Evolutionary conservation across 2,329 filamentous ascomycete species (phyloP).

Genomic region (Sphaerulina musiva): DNA sequence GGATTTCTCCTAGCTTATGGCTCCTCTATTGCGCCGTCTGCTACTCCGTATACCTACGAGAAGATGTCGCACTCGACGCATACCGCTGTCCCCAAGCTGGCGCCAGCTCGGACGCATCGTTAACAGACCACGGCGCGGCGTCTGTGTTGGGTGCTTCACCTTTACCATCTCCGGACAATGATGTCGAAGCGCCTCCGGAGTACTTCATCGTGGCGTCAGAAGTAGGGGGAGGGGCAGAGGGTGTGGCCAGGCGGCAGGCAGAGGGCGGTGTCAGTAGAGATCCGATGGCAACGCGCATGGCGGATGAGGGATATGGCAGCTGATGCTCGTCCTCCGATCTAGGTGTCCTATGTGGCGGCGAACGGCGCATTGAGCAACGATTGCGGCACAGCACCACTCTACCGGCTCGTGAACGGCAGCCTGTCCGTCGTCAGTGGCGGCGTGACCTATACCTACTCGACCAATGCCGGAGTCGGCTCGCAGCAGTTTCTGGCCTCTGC

Average conservation of each 20-base stretch:
- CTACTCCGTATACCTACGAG: background rate
- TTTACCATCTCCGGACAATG: background rate
- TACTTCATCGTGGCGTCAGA: background rate
- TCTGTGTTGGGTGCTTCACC: background rate
- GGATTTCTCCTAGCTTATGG: background rate
- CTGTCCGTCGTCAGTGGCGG: background rate
- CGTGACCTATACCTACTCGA: slow-evolving; percentile 6
- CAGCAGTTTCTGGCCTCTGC: slow-evolving; percentile 3
- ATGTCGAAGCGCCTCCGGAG: background rate
- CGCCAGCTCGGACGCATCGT: background rate
- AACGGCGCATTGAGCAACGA: slow-evolving; percentile 5
- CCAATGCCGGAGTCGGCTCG: background rate
- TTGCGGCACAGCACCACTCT: slow-evolving; percentile 5
- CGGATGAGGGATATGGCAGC: background rate
- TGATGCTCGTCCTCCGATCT: background rate
- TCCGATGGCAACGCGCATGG: background rate
- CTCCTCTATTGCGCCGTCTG: background rate
- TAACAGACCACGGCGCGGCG: background rate
- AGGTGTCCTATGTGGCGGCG: background rate
- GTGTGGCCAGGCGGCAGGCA: background rate
- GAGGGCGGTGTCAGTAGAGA: background rate
- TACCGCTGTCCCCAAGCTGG: background rate
- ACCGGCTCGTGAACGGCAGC: slow-evolving; percentile 3
- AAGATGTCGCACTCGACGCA: background rate
- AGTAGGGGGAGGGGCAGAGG: background rate